A percentile compares a stretch with the other conserved stretches of the same genome.
Evolutionary conservation across 2,329 filamentous ascomycete genomes (phyloP).

Genomic region (Boeremia lycopersici): DNA sequence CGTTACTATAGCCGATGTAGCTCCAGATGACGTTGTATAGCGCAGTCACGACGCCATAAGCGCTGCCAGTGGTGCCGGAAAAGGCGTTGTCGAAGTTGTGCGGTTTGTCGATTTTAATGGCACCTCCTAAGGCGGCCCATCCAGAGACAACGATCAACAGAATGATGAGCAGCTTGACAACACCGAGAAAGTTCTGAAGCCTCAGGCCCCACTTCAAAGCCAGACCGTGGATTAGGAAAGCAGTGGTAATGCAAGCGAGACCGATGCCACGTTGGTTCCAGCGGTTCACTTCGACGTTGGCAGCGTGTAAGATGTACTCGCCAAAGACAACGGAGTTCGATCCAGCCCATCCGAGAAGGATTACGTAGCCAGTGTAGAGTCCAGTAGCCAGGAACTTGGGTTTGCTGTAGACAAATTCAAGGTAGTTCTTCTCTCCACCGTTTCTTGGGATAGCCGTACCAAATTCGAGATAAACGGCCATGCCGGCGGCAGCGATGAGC

Average conservation of each 20-base stretch:
- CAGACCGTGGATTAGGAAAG: slow-evolving; percentile 69
- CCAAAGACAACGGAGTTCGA: slow-evolving; percentile 73
- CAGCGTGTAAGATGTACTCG: slow-evolving; percentile 71
- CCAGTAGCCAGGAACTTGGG: slow-evolving; percentile 67
- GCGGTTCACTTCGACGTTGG: slow-evolving; percentile 64
- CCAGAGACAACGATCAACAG: slow-evolving; percentile 69
- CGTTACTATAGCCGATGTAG: slow-evolving; percentile 71
- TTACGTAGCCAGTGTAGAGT: slow-evolving; percentile 65
- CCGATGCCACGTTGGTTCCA: slow-evolving; percentile 73
- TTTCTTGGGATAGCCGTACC: slow-evolving; percentile 69
- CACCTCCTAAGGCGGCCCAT: slow-evolving; percentile 66
- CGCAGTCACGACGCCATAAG: slow-evolving; percentile 71
- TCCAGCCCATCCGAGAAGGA: slow-evolving; percentile 67
- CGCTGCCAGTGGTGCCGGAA: slow-evolving; percentile 67
- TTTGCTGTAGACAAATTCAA: slow-evolving; percentile 67
- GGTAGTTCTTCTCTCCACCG: slow-evolving; percentile 70
- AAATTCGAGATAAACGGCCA: slow-evolving; percentile 70
- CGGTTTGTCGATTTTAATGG: slow-evolving; percentile 62
- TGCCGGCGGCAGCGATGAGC: slow-evolving; percentile 66
- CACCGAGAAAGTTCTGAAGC: slow-evolving; percentile 69
- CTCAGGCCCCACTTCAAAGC: slow-evolving; percentile 70
- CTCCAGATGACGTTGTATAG: slow-evolving; percentile 76
- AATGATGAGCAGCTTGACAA: slow-evolving; percentile 70
- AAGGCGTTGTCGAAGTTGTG: slow-evolving; percentile 70
- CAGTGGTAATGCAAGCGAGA: slow-evolving; percentile 68